Conservation (phyloP, 371 early-diverging fungal genomes). For the Entomophthora muscae region DNA sequence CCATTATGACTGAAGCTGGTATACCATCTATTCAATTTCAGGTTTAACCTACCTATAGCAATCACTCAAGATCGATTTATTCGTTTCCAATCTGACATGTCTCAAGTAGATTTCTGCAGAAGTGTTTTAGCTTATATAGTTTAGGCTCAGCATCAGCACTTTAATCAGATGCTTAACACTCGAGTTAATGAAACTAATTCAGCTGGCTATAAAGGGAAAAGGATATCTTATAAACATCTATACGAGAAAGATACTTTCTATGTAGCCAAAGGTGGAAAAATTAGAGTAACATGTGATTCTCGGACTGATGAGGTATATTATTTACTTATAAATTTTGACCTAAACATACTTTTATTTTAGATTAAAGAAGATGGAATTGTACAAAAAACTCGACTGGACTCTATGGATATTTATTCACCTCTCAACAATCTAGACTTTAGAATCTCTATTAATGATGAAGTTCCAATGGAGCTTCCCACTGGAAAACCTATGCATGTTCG, state of each 20-base stretch:
- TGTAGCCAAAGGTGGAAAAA: neutral
- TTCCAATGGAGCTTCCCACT: neutral
- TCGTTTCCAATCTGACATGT: conserved; percentile 1
- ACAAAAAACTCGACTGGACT: neutral
- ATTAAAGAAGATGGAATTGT: neutral
- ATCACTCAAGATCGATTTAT: neutral
- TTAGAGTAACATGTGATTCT: neutral
- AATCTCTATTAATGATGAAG: conserved; percentile 3
- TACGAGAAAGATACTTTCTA: conserved; percentile 4
- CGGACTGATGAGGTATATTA: neutral
- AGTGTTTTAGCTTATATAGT: neutral
- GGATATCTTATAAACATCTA: neutral
- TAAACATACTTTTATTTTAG: neutral
- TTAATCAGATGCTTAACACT: neutral
- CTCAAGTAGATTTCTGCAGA: neutral
- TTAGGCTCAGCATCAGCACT: neutral
- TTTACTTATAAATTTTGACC: neutral
- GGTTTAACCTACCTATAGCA: neutral
- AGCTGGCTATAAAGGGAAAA: neutral
- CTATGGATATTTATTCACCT: neutral
- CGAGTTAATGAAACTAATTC: neutral
- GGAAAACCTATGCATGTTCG: neutral
- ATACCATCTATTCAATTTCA: neutral
- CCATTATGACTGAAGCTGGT: conserved; percentile 2
- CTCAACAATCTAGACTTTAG: neutral